These are phyloP conservation scores for Lactifluus echinatus DNA, from an alignment of 768 basidiomycete species.

Conservation along the genomic window DNA sequence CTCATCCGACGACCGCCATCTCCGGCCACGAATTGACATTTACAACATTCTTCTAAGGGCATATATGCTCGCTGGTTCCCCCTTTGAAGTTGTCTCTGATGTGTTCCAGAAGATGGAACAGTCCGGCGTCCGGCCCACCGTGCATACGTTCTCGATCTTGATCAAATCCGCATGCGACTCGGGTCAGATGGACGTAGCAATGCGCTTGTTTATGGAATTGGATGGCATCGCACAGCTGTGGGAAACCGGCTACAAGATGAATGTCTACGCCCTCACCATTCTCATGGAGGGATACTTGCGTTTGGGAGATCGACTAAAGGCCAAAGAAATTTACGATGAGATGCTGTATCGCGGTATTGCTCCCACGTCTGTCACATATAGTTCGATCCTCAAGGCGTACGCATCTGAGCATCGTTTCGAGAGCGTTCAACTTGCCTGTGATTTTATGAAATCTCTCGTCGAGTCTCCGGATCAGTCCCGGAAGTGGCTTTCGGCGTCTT, in stretches of 20 bases:
- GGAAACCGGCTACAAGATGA: conserved; percentile 36
- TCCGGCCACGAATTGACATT: conserved; percentile 46
- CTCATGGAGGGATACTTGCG: conserved; percentile 69
- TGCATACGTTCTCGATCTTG: conserved; percentile 59
- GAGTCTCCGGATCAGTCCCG: conserved; percentile 28
- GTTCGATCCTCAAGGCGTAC: conserved; percentile 56
- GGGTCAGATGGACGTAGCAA: conserved; percentile 53
- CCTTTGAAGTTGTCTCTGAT: conserved; percentile 52
- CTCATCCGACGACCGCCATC: conserved; percentile 28
- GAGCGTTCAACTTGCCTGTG: conserved; percentile 52
- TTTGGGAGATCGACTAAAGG: conserved; percentile 39
- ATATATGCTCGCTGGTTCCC: conserved; percentile 72
- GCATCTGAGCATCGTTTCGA: conserved; percentile 39
- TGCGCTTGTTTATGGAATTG: conserved; percentile 62
- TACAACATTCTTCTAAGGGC: conserved; percentile 80
- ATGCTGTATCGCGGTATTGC: conserved; percentile 60
- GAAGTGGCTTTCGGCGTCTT: conserved; percentile 33
- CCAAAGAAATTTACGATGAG: conserved; percentile 58
- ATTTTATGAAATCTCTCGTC: conserved; percentile 51
- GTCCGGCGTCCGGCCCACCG: conserved; percentile 47
- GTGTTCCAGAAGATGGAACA: conserved; percentile 51
- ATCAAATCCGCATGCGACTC: conserved; percentile 78
- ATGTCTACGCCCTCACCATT: conserved; percentile 59
- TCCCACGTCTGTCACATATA: conserved; percentile 62
- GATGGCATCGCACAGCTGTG: conserved; percentile 35